These are phyloP conservation scores for Claviceps purpurea DNA, from an alignment of 2,329 filamentous ascomycete genomes.

Conservation along the genomic window DNA sequence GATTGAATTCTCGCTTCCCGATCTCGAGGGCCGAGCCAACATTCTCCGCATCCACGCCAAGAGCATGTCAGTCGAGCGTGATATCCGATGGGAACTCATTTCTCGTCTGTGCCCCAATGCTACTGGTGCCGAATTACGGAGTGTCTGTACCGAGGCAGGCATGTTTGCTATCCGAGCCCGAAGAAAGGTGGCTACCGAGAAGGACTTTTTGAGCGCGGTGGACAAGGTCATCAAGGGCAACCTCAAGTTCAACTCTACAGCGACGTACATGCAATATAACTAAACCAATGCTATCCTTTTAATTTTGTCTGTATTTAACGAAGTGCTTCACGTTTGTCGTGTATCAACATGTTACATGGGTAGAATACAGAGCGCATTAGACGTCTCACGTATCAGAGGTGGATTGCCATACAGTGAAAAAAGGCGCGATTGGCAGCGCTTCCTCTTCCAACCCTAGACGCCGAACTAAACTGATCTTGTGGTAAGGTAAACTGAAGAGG, in stretches of 20 bases:
- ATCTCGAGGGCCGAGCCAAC: conserved; percentile 93
- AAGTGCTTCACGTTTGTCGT: too few species aligned
- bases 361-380: too few species aligned
- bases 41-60: conserved; percentile 98
- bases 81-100: conserved; percentile 98
- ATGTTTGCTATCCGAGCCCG: conserved; percentile 95
- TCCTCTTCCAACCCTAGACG: too few species aligned
- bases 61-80: conserved; percentile 97
- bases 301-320: too few species aligned
- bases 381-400: too few species aligned
- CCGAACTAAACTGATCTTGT: too few species aligned
- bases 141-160: conserved; percentile 93
- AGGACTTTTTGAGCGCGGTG: conserved; percentile 94
- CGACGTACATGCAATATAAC: conserved; percentile 98
- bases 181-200: conserved; percentile 96
- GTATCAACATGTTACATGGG: too few species aligned
- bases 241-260: conserved; percentile 97
- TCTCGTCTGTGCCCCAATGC: conserved; percentile 94
- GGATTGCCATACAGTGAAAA: too few species aligned
- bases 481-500: too few species aligned
- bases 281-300: conserved; percentile 31
- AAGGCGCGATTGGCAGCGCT: too few species aligned
- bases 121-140: conserved; percentile 88
- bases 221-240: conserved; percentile 99
- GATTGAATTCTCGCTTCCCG: conserved; percentile 95